phyloP scores from a whole-genome alignment of 2,329 filamentous ascomycete species.

The Fusarium denticulatum region DNA sequence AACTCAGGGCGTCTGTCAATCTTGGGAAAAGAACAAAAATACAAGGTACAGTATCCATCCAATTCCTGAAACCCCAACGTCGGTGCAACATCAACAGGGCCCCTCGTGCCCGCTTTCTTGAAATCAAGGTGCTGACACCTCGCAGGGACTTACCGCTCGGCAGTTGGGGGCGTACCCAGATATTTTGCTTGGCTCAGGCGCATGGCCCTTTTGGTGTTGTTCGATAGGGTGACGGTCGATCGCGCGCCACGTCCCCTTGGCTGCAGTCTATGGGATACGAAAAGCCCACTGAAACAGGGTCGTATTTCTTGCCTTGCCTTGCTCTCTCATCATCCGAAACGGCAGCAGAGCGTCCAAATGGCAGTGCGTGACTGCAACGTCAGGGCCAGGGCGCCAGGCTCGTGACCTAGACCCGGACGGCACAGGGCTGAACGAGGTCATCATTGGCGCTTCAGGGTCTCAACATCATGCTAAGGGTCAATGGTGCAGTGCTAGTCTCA shows the following conservation, averaged over 20 bases:
- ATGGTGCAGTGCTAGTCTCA: slow-evolving; percentile 3
- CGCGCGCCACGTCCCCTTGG: neutral
- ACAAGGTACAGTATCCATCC: neutral
- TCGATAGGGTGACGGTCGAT: slow-evolving; percentile 4
- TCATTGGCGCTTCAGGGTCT: slow-evolving; percentile 4
- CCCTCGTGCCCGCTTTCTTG: neutral
- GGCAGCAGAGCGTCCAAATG: slow-evolving; percentile 17
- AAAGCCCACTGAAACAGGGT: slow-evolving; percentile 10
- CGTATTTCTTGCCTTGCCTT: slow-evolving; percentile 6
- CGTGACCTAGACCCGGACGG: neutral
- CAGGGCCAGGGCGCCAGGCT: neutral
- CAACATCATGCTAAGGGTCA: slow-evolving; percentile 4
- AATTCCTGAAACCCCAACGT: slow-evolving; percentile 35
- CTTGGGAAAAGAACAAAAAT: neutral
- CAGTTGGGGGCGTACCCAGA: slow-evolving; percentile 21
- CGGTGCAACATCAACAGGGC: slow-evolving; percentile 10
- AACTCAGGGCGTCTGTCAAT: slow-evolving; percentile 7
- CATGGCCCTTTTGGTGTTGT: neutral
- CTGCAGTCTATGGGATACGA: slow-evolving; percentile 5
- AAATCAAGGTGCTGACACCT: slow-evolving; percentile 40
- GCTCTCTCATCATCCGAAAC: slow-evolving; percentile 10
- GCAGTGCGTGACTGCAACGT: slow-evolving; percentile 17
- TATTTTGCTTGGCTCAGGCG: slow-evolving; percentile 1
- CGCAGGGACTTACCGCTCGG: slow-evolving; percentile 37
- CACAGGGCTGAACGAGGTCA: slow-evolving; percentile 32